Percentiles rank a stretch among this genome's conserved stretches.
Conservation (phyloP, 2,329 filamentous ascomycete genomes). For the Didymella arachidicola region DNA sequence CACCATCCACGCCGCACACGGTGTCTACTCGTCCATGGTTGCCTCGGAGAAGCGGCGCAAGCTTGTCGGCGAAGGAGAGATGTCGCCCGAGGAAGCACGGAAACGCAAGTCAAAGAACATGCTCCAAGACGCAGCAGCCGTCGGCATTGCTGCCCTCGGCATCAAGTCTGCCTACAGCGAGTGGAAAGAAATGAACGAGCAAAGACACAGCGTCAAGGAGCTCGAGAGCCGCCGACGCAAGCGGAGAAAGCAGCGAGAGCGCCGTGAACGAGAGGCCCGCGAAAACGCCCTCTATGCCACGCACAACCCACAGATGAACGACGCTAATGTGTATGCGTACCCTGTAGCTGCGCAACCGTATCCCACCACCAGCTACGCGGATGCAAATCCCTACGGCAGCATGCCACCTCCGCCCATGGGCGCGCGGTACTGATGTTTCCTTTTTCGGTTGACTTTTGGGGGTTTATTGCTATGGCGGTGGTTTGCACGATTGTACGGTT, state of each 20-base stretch:
- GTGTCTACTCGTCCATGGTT: constrained; percentile 69
- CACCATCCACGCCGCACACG: constrained; percentile 73
- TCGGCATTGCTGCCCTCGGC: constrained; percentile 72
- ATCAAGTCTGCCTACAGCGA: constrained; percentile 71
- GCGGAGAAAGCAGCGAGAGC: constrained; percentile 54
- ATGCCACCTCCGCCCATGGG: constrained; percentile 53
- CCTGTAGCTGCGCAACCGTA: constrained; percentile 48
- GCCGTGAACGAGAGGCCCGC: constrained; percentile 56
- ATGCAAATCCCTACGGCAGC: constrained; percentile 56
- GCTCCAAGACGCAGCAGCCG: constrained; percentile 69
- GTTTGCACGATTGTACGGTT: constrained; percentile 4
- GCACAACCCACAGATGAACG: constrained; percentile 35
- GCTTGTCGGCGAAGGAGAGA: constrained; percentile 68
- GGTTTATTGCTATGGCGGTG: neutral
- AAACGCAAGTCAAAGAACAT: constrained; percentile 70
- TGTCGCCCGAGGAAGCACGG: constrained; percentile 67
- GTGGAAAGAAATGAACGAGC: constrained; percentile 72
- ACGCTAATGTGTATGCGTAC: constrained; percentile 50
- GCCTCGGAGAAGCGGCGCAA: constrained; percentile 68
- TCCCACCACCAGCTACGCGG: constrained; percentile 52
- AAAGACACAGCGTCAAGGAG: constrained; percentile 64
- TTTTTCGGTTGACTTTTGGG: neutral
- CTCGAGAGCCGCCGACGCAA: constrained; percentile 60
- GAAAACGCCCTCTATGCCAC: constrained; percentile 51
- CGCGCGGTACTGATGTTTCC: constrained; percentile 38